Conservation (phyloP, 2,329 filamentous ascomycete genomes). For the Metarhizium album region DNA sequence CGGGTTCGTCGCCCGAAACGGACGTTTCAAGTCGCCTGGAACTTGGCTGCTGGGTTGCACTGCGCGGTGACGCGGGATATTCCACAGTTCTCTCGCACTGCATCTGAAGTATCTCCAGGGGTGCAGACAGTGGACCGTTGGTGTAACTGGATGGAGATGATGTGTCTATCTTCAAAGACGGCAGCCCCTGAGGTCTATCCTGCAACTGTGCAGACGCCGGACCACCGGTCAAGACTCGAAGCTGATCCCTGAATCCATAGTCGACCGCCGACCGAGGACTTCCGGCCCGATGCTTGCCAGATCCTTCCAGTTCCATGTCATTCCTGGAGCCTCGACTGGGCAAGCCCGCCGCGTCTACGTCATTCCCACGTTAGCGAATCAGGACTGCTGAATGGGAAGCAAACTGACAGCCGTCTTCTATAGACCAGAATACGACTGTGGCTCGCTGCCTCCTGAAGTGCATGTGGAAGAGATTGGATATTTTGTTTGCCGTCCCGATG, state of each 20-base stretch:
- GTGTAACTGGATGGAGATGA: slow-evolving; percentile 32
- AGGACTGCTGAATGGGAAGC: neutral
- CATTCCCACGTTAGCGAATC: neutral
- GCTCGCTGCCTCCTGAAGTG: slow-evolving; percentile 37
- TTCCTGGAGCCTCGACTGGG: slow-evolving; percentile 33
- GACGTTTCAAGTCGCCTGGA: slow-evolving; percentile 40
- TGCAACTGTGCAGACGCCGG: slow-evolving; percentile 18
- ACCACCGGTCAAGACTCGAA: slow-evolving; percentile 21
- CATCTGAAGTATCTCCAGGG: slow-evolving; percentile 35
- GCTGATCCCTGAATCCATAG: slow-evolving; percentile 19
- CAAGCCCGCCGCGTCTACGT: neutral
- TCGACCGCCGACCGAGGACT: slow-evolving; percentile 38
- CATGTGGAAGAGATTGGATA: slow-evolving; percentile 17
- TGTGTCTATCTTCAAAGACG: slow-evolving; percentile 10
- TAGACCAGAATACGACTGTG: slow-evolving; percentile 40
- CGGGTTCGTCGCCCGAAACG: slow-evolving; percentile 20
- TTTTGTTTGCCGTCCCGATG: slow-evolving; percentile 33
- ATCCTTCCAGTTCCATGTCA: slow-evolving; percentile 26
- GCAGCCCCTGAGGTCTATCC: slow-evolving; percentile 33
- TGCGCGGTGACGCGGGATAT: slow-evolving; percentile 44
- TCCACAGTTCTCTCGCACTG: slow-evolving; percentile 27
- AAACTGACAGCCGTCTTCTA: neutral
- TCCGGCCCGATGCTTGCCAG: slow-evolving; percentile 33
- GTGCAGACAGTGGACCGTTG: slow-evolving; percentile 42
- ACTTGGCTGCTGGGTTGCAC: slow-evolving; percentile 43